These are phyloP conservation scores for Carex parvula DNA, from an alignment of 176 grass and related monocot species.

Conservation along the genomic window DNA sequence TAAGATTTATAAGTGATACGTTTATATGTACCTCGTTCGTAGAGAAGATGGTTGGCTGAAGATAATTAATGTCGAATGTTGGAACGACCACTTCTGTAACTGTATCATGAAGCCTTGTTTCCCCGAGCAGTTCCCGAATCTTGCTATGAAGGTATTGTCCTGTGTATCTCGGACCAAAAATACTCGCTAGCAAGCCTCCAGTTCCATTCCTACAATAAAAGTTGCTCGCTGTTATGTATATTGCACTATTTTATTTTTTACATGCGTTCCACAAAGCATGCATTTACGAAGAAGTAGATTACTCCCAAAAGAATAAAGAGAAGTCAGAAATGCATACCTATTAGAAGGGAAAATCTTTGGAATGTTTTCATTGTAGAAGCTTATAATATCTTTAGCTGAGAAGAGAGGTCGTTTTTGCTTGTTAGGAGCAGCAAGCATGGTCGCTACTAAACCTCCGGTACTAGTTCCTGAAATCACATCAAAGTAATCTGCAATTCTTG, in stretches of 20 bases:
- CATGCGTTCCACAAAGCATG: background rate
- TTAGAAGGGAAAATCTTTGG: slow-evolving; percentile 54
- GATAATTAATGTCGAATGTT: slow-evolving; percentile 43
- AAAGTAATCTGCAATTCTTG: slow-evolving; percentile 68
- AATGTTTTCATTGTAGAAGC: slow-evolving; percentile 57
- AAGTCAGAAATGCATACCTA: background rate
- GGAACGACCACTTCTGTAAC: slow-evolving; percentile 58
- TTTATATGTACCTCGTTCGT: slow-evolving; percentile 40
- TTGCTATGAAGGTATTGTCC: slow-evolving; percentile 40
- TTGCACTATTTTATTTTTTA: background rate
- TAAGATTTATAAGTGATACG: background rate
- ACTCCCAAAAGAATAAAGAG: background rate
- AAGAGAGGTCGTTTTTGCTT: slow-evolving; percentile 41
- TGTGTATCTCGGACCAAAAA: slow-evolving; percentile 37
- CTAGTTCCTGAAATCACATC: slow-evolving; percentile 67
- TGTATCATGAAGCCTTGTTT: slow-evolving; percentile 44
- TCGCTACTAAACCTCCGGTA: slow-evolving; percentile 60
- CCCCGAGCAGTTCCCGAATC: slow-evolving; percentile 38
- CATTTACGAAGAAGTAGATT: background rate
- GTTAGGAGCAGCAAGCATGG: slow-evolving; percentile 61
- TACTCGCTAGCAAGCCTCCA: background rate
- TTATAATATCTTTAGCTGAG: slow-evolving; percentile 41
- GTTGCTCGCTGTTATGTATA: background rate
- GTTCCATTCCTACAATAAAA: background rate
- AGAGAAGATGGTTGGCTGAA: slow-evolving; percentile 59